A percentile compares a stretch with the other conserved stretches of the same genome.
Evolutionary conservation across 768 basidiomycete genomes (phyloP).

Genomic region (Auricularia auricula-judae): DNA sequence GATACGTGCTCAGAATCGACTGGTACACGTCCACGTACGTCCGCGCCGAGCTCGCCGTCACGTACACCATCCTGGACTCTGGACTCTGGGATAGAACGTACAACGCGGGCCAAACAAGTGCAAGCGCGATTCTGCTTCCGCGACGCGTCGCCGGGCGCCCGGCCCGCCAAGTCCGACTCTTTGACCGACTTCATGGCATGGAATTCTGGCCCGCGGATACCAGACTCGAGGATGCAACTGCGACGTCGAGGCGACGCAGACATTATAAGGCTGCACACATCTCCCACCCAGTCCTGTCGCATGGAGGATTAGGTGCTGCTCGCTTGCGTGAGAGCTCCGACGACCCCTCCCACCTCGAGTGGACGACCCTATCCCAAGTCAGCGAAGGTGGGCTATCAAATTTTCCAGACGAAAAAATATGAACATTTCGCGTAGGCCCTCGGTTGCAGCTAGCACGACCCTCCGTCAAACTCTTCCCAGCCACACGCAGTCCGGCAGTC

Average conservation of each 20-base stretch:
- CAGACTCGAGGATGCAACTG: slow-evolving; percentile 16
- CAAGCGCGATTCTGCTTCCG: background rate
- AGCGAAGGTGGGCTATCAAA: slow-evolving; percentile 15
- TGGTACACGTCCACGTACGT: slow-evolving; percentile 65
- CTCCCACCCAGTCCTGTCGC: slow-evolving; percentile 44
- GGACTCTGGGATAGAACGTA: background rate
- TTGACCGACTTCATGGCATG: slow-evolving; percentile 47
- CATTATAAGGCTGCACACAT: slow-evolving; percentile 8
- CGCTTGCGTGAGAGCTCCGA: slow-evolving; percentile 48
- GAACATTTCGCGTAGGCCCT: background rate
- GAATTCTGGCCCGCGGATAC: slow-evolving; percentile 58
- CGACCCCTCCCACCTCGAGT: slow-evolving; percentile 24
- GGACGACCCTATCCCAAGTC: slow-evolving; percentile 7
- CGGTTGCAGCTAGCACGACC: slow-evolving; percentile 13
- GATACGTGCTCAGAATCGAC: slow-evolving; percentile 57
- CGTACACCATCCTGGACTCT: background rate
- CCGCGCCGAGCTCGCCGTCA: background rate
- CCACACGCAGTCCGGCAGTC: slow-evolving; percentile 33
- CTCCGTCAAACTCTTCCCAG: slow-evolving; percentile 42
- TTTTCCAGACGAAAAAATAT: background rate
- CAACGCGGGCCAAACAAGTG: background rate
- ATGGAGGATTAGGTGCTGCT: slow-evolving; percentile 44
- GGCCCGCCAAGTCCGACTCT: background rate
- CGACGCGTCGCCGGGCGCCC: background rate
- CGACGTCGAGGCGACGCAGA: background rate